Evolutionary conservation across 345 rosid genomes (phyloP).

Genomic region (Pugionium dolabratum): DNA sequence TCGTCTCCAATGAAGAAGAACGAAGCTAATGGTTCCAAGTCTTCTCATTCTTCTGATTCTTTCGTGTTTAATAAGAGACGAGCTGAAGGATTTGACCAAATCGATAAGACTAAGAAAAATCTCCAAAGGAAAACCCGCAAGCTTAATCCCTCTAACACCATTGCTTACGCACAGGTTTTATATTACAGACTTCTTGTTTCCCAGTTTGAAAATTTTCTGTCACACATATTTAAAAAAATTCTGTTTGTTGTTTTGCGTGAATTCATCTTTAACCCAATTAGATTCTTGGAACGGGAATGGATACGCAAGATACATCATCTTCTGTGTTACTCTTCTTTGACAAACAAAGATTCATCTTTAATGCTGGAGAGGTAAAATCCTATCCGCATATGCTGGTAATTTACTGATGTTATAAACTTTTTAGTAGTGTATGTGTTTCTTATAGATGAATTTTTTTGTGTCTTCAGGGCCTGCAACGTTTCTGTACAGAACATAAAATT

Average conservation of each 20-base stretch:
- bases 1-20: slow-evolving; percentile 48
- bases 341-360: slow-evolving; percentile 91
- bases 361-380: slow-evolving; percentile 85
- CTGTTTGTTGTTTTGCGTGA: background rate
- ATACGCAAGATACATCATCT: slow-evolving; percentile 97
- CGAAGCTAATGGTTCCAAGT: slow-evolving; percentile 13
- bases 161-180: slow-evolving; percentile 83
- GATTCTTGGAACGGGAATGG: slow-evolving; percentile 99
- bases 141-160: slow-evolving; percentile 81
- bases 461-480: slow-evolving; percentile 83
- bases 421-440: background rate
- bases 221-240: too few species aligned
- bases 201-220: slow-evolving; percentile 15
- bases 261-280: slow-evolving; percentile 18
- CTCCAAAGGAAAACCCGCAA: slow-evolving; percentile 67
- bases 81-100: slow-evolving; percentile 70
- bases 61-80: slow-evolving; percentile 80
- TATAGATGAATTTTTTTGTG: too few species aligned
- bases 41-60: slow-evolving; percentile 25
- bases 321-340: slow-evolving; percentile 95
- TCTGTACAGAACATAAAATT: slow-evolving; percentile 92
- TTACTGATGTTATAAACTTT: too few species aligned
- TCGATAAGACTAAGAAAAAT: slow-evolving; percentile 62
- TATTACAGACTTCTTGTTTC: background rate
- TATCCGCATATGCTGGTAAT: too few species aligned